These are phyloP conservation scores for Mortierella sp. DNA, from an alignment of 371 early-diverging fungal species.

Conservation along the genomic window DNA sequence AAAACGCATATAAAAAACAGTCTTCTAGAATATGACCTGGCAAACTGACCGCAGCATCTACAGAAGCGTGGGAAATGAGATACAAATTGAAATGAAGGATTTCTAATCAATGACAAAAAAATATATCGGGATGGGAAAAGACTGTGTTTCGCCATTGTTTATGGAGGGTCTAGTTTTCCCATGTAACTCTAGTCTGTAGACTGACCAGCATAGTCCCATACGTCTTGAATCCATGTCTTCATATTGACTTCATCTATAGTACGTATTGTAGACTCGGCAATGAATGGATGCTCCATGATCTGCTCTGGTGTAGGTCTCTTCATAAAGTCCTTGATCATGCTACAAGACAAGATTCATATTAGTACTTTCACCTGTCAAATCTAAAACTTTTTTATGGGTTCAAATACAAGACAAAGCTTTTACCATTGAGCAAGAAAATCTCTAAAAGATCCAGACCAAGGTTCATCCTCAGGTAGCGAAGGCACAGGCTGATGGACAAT, in stretches of 20 bases:
- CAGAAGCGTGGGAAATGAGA: too few relatives aligned
- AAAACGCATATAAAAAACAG: too few relatives aligned
- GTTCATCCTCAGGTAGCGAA: conserved; percentile 72
- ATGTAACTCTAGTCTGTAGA: neutral
- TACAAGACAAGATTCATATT: conserved; percentile 32
- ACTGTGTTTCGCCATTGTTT: too few relatives aligned
- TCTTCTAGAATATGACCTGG: too few relatives aligned
- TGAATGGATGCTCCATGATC: conserved; percentile 77
- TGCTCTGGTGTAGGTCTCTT: conserved; percentile 81
- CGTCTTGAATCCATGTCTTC: conserved; percentile 46
- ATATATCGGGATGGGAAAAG: too few relatives aligned
- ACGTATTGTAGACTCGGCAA: conserved; percentile 54
- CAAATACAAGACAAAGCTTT: too few relatives aligned
- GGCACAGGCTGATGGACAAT: conserved; percentile 94
- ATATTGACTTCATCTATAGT: conserved; percentile 45
- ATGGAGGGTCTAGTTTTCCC: neutral
- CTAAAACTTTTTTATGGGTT: too few relatives aligned
- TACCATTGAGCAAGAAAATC: conserved; percentile 85
- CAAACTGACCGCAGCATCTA: too few relatives aligned
- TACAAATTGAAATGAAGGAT: too few relatives aligned
- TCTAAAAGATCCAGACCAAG: conserved; percentile 78
- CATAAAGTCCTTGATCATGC: conserved; percentile 84
- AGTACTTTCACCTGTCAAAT: too few relatives aligned
- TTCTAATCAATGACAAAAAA: too few relatives aligned
- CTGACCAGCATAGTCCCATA: conserved; percentile 27